These are phyloP conservation scores for Murraya paniculata DNA, from an alignment of 345 rosid genomes.

Conservation along the genomic window DNA sequence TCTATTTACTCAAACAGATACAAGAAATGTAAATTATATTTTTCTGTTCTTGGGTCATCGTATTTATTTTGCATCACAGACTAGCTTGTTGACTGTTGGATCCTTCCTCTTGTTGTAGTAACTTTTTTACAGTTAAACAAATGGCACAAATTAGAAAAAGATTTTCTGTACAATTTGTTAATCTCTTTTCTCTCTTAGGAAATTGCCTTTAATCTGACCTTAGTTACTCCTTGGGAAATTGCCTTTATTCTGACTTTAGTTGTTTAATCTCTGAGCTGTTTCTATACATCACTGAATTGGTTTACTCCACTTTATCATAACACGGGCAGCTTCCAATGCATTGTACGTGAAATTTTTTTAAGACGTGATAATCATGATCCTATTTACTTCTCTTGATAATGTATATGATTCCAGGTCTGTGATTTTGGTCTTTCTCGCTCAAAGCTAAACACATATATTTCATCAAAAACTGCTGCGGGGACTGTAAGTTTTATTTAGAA, in stretches of 20 bases:
- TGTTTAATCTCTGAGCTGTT: slow-evolving; percentile 14
- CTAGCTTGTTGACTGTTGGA: neutral
- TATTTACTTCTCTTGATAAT: slow-evolving; percentile 12
- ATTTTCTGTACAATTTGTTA: neutral
- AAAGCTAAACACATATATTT: slow-evolving; percentile 49
- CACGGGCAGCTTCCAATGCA: neutral
- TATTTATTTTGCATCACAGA: neutral
- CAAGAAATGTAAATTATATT: neutral
- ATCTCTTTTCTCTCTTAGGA: neutral
- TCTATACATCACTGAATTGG: neutral
- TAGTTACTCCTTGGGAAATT: neutral
- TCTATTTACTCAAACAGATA: neutral
- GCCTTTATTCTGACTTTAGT: slow-evolving; percentile 20
- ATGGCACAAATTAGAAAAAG: neutral
- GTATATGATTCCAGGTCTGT: slow-evolving; percentile 35
- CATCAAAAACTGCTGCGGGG: slow-evolving; percentile 58
- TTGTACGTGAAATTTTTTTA: neutral
- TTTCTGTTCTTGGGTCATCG: neutral
- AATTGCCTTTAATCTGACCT: slow-evolving; percentile 15
- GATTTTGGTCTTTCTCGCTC: slow-evolving; percentile 62
- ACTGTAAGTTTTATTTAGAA: slow-evolving; percentile 39
- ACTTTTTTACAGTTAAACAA: neutral
- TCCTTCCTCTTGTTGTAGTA: neutral
- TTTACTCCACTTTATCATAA: neutral
- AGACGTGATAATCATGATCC: slow-evolving; percentile 9